Conservation (phyloP, 768 basidiomycete species). For the Mycena chlorophos region DNA sequence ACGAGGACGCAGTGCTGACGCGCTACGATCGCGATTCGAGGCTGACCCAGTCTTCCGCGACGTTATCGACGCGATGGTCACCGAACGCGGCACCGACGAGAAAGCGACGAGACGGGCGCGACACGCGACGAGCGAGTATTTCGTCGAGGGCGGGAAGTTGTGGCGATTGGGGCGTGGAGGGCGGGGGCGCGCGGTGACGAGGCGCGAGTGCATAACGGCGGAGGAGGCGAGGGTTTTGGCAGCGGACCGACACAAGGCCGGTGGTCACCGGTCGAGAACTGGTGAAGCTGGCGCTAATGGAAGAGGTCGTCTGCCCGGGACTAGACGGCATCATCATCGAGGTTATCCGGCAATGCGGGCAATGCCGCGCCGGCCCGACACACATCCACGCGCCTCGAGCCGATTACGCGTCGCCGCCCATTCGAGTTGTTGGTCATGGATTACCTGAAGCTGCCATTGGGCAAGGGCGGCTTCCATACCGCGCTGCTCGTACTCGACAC, state of each 20-base stretch:
- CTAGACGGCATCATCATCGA: constrained; percentile 23
- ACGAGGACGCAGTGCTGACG: neutral
- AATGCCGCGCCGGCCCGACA: constrained; percentile 26
- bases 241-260: constrained; percentile 5
- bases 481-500: constrained; percentile 20
- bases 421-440: constrained; percentile 30
- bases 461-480: constrained; percentile 24
- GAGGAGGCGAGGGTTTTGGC: constrained; percentile 3
- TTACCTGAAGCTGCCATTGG: constrained; percentile 28
- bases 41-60: constrained; percentile 3
- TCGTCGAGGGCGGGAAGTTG: constrained; percentile 11
- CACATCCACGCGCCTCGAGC: constrained; percentile 28
- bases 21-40: constrained; percentile 9
- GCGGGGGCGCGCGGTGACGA: neutral
- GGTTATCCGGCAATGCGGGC: constrained; percentile 24
- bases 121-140: constrained; percentile 1
- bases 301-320: constrained; percentile 13
- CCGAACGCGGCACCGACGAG: constrained; percentile 9
- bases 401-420: constrained; percentile 27
- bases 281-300: constrained; percentile 20
- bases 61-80: neutral
- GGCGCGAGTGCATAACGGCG: constrained; percentile 8
- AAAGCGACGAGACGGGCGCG: neutral
- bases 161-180: constrained; percentile 4
- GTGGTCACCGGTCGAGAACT: constrained; percentile 26